Percentiles rank a stretch among this genome's conserved stretches.
These are phyloP conservation scores for Botrytis pseudocinerea DNA, from an alignment of 2,329 filamentous ascomycete genomes.

Conservation along the genomic window DNA sequence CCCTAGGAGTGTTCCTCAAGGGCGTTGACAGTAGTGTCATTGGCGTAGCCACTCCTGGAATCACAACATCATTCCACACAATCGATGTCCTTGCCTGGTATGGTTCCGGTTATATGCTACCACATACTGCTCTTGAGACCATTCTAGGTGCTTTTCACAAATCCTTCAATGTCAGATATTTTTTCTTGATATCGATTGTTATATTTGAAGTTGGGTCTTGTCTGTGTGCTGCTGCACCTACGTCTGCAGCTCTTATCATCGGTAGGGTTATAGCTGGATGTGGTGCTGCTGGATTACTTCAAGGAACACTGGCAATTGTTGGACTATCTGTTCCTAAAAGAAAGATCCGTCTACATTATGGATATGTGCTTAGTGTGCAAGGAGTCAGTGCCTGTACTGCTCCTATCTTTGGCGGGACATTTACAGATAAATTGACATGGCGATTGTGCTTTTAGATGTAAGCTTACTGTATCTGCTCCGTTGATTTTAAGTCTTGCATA, in stretches of 20 bases:
- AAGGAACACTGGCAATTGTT: conserved; percentile 52
- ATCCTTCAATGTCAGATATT: not conserved
- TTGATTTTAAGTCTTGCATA: not conserved
- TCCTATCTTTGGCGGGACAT: conserved; percentile 44
- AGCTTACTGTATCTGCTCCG: not conserved
- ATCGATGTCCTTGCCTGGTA: conserved; percentile 43
- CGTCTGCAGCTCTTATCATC: conserved; percentile 1
- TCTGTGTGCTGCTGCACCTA: conserved; percentile 7
- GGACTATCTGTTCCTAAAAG: conserved; percentile 44
- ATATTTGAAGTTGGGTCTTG: conserved; percentile 14
- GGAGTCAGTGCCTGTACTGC: conserved; percentile 4
- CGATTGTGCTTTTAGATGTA: conserved; percentile 29
- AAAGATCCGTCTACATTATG: conserved; percentile 11
- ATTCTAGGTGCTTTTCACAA: not conserved
- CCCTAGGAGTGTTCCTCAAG: not conserved
- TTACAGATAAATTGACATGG: conserved; percentile 47
- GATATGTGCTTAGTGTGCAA: conserved; percentile 23
- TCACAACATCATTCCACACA: conserved; percentile 42
- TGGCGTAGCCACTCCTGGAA: conserved; percentile 41
- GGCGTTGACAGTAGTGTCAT: conserved; percentile 8
- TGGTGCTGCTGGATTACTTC: conserved; percentile 41
- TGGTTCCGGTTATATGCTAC: conserved; percentile 23
- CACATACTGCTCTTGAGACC: not conserved
- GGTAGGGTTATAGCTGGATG: not conserved
- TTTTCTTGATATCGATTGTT: not conserved